phyloP scores from a whole-genome alignment of 768 basidiomycete species.

The Agrocybe chaxingu region DNA sequence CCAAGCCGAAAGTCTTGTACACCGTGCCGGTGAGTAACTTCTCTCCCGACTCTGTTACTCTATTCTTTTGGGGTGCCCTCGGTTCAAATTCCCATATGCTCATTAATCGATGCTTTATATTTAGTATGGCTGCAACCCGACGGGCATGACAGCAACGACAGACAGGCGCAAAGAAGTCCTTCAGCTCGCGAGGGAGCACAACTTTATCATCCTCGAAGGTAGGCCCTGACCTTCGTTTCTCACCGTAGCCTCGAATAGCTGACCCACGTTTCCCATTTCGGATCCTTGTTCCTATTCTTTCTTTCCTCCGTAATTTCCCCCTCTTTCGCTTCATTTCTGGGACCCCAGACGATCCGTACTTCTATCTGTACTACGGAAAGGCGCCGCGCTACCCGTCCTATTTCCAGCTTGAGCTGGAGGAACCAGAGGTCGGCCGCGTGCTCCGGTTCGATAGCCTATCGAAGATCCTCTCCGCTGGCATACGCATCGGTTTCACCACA shows the following conservation, averaged over 20 bases:
- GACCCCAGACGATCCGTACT: constrained; percentile 59
- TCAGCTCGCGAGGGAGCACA: constrained; percentile 63
- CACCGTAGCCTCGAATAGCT: background rate
- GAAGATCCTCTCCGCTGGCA: constrained; percentile 75
- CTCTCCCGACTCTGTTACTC: background rate
- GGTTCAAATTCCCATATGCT: background rate
- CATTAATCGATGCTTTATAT: background rate
- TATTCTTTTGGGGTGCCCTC: background rate
- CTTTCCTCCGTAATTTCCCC: background rate
- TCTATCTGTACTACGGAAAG: constrained; percentile 71
- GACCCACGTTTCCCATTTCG: background rate
- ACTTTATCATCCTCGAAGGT: constrained; percentile 88
- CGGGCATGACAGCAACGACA: constrained; percentile 71
- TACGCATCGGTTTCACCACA: constrained; percentile 78
- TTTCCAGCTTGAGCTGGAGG: constrained; percentile 72
- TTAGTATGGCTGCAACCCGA: constrained; percentile 85
- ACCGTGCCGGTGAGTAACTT: constrained; percentile 60
- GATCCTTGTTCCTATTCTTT: background rate
- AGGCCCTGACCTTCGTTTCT: constrained; percentile 10
- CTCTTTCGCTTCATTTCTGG: background rate
- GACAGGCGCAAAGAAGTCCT: constrained; percentile 73
- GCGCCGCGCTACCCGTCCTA: constrained; percentile 69
- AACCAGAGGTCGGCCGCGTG: constrained; percentile 70
- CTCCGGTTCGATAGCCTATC: constrained; percentile 88
- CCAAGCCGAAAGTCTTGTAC: constrained; percentile 77